These are phyloP conservation scores for Celoporthe dispersa DNA, from an alignment of 2,329 filamentous ascomycete genomes.

Conservation along the genomic window DNA sequence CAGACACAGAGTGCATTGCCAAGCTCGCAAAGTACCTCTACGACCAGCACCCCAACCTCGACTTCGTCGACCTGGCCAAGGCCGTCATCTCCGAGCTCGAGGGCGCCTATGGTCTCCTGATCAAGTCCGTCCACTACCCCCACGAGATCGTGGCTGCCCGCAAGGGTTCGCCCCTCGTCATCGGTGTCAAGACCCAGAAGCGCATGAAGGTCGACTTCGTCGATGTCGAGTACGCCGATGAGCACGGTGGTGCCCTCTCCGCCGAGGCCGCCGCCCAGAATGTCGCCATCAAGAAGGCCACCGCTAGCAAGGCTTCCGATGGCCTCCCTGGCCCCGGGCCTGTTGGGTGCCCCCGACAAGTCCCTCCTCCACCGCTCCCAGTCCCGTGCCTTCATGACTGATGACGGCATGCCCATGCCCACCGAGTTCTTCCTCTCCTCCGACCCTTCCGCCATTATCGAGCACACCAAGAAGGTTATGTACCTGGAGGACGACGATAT, in stretches of 20 bases:
- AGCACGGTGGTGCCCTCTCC: slow-evolving; percentile 76
- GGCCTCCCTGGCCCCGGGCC: slow-evolving; percentile 69
- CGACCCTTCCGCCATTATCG: slow-evolving; percentile 95
- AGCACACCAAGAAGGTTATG: slow-evolving; percentile 99
- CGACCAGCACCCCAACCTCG: slow-evolving; percentile 90
- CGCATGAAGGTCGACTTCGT: slow-evolving; percentile 99
- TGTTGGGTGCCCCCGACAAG: slow-evolving; percentile 93
- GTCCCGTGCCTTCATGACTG: slow-evolving; percentile 97
- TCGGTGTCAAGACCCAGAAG: slow-evolving; percentile 94
- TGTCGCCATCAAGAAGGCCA: slow-evolving; percentile 90
- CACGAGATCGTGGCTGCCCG: slow-evolving; percentile 97
- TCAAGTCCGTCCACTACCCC: slow-evolving; percentile 98
- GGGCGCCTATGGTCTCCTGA: slow-evolving; percentile 93
- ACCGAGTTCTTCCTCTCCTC: slow-evolving; percentile 99
- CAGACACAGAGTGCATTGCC: slow-evolving; percentile 98
- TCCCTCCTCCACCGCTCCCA: slow-evolving; percentile 97
- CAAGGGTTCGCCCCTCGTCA: slow-evolving; percentile 96
- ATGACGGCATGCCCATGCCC: slow-evolving; percentile 96
- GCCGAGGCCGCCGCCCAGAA: slow-evolving; percentile 97
- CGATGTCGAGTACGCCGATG: slow-evolving; percentile 95
- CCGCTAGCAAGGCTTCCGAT: slow-evolving; percentile 70
- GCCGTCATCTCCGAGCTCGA: slow-evolving; percentile 98
- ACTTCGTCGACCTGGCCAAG: slow-evolving; percentile 96
- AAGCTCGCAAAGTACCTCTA: slow-evolving; percentile 99
- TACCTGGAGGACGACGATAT: slow-evolving; percentile 99